Evolutionary conservation across 2,329 filamentous ascomycete species (phyloP).

Genomic region (Trichoderma lentiforme): DNA sequence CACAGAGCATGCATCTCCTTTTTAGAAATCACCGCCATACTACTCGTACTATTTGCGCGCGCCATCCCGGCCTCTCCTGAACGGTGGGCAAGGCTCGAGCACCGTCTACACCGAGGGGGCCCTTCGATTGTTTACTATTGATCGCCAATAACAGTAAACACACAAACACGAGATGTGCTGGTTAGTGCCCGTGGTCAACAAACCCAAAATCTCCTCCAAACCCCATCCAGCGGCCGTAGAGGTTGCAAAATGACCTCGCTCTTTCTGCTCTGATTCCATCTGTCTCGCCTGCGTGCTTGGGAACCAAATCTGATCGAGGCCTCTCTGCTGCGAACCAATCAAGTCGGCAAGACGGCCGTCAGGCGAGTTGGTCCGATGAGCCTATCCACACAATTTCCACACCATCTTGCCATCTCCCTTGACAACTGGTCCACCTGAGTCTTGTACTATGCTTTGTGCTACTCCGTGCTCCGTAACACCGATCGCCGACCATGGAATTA

Average conservation of each 20-base stretch:
- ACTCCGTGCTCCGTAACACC: constrained; percentile 7
- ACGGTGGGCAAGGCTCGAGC: not conserved
- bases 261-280: not conserved
- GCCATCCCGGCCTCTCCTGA: not conserved
- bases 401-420: not conserved
- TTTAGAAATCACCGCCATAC: not conserved
- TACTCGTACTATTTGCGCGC: not conserved
- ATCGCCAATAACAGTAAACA: not conserved
- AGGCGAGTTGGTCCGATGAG: not conserved
- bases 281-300: not conserved
- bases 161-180: not conserved
- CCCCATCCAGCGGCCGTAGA: not conserved
- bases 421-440: not conserved
- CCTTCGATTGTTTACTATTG: not conserved
- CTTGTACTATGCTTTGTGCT: not conserved
- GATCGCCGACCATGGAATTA: not conserved
- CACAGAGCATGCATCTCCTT: not conserved
- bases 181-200: not conserved
- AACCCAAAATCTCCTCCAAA: not conserved
- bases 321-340: not conserved
- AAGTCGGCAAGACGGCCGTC: not conserved
- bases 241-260: not conserved
- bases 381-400: constrained; percentile 4
- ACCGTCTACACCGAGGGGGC: not conserved
- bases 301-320: not conserved